phyloP scores from a whole-genome alignment of 2,329 filamentous ascomycete species.

The Talaromyces verruculosus region DNA sequence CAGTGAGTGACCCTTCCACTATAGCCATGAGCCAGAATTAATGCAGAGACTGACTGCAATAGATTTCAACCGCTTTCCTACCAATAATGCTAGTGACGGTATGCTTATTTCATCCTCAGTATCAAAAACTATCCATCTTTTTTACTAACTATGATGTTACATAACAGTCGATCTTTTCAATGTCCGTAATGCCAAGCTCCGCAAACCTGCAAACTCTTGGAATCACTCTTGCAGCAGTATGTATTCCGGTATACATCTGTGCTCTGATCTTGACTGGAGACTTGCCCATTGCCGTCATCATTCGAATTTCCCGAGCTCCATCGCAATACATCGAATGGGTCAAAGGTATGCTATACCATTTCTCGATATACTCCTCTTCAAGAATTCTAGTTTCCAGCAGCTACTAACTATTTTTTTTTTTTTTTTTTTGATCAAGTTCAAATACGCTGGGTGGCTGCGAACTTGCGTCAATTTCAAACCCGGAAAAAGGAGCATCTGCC shows the following conservation, averaged over 20 bases:
- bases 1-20: background rate
- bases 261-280: background rate
- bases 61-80: background rate
- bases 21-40: background rate
- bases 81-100: background rate
- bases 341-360: background rate
- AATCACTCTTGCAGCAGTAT: background rate
- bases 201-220: background rate
- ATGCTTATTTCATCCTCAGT: background rate
- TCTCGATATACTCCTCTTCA: background rate
- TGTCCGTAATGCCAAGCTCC: background rate
- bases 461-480: background rate
- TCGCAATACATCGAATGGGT: background rate
- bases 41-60: background rate
- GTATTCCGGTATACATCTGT: background rate
- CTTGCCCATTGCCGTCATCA: background rate
- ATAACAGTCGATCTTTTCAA: background rate
- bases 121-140: background rate
- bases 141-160: background rate
- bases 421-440: background rate
- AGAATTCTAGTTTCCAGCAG: no score
- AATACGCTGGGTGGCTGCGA: background rate
- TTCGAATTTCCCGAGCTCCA: background rate
- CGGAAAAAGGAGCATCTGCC: background rate
- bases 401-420: background rate